Percentiles rank a stretch among this genome's conserved stretches.
Evolutionary conservation across 2,329 filamentous ascomycete genomes (phyloP).

Genomic region (Pyrenochaeta sp.): DNA sequence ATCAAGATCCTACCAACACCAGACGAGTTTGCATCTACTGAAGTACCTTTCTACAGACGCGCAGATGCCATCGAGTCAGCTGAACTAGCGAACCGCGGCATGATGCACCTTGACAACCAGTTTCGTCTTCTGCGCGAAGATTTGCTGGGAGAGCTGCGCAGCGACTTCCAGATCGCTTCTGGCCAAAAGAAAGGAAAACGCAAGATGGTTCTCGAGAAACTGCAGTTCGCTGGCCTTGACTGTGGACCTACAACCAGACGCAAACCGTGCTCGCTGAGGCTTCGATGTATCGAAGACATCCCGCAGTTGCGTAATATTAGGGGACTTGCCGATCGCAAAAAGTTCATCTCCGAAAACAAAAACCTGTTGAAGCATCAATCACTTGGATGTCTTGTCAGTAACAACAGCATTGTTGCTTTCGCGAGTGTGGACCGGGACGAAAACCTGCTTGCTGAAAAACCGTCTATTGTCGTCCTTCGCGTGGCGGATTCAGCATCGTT

Average conservation of each 20-base stretch:
- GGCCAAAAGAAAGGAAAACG: constrained; percentile 60
- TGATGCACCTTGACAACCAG: constrained; percentile 71
- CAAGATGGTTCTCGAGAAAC: constrained; percentile 49
- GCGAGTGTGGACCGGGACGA: constrained; percentile 65
- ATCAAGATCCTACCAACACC: constrained; percentile 72
- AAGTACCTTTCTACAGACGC: constrained; percentile 63
- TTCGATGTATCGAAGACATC: constrained; percentile 57
- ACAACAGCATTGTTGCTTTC: constrained; percentile 66
- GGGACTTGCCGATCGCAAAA: constrained; percentile 49
- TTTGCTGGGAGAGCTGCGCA: constrained; percentile 71
- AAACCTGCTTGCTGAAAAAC: constrained; percentile 51
- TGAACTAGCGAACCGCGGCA: constrained; percentile 49
- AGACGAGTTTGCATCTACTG: constrained; percentile 67
- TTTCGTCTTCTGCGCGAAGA: constrained; percentile 77
- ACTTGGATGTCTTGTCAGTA: constrained; percentile 67
- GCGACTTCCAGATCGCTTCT: constrained; percentile 64
- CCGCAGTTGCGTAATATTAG: constrained; percentile 50
- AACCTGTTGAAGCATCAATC: constrained; percentile 66
- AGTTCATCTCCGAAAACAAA: constrained; percentile 55
- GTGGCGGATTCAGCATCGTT: constrained; percentile 60
- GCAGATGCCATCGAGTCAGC: constrained; percentile 60
- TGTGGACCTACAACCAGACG: constrained; percentile 42
- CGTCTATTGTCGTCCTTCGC: constrained; percentile 61
- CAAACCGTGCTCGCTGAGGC: constrained; percentile 48
- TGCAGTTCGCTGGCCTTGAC: constrained; percentile 53